These are phyloP conservation scores for Citrus unshiu DNA, from an alignment of 345 rosid genomes.

Conservation along the genomic window DNA sequence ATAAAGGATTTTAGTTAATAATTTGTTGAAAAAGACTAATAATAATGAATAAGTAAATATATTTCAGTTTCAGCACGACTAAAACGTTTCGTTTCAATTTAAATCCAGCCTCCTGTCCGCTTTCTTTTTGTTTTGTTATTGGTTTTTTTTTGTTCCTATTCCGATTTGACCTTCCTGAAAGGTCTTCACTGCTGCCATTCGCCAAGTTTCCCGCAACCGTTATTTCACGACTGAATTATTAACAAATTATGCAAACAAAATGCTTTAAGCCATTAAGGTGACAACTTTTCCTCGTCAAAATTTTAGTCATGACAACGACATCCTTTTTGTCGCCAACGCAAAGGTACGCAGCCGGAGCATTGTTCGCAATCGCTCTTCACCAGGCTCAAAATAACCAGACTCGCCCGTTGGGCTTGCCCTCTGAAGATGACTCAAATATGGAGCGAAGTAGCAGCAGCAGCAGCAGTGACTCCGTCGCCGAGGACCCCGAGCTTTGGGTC, in stretches of 20 bases:
- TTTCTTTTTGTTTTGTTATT: no score
- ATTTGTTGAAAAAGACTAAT: no score
- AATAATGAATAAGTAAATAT: no score
- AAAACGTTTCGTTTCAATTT: no score
- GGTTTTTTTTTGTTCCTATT: no score
- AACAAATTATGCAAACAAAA: background rate
- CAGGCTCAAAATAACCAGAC: conserved; percentile 91
- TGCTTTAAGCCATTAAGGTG: no score
- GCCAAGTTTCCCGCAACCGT: background rate
- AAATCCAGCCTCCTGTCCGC: no score
- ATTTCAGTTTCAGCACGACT: no score
- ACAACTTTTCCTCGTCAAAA: background rate
- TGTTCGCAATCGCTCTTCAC: conserved; percentile 75
- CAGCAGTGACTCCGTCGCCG: conserved; percentile 74
- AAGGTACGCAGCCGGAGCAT: conserved; percentile 74
- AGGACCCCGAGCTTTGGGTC: conserved; percentile 81
- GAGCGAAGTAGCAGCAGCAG: conserved; percentile 53
- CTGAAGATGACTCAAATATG: conserved; percentile 24
- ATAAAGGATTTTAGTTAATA: no score
- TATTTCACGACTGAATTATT: background rate
- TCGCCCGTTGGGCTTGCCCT: conserved; percentile 49
- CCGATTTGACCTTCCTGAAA: no score
- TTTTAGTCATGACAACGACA: conserved; percentile 16
- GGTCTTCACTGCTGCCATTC: background rate
- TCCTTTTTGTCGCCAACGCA: conserved; percentile 66